Conservation (phyloP, 805 yeast species). For the Starmerella roubikii region DNA sequence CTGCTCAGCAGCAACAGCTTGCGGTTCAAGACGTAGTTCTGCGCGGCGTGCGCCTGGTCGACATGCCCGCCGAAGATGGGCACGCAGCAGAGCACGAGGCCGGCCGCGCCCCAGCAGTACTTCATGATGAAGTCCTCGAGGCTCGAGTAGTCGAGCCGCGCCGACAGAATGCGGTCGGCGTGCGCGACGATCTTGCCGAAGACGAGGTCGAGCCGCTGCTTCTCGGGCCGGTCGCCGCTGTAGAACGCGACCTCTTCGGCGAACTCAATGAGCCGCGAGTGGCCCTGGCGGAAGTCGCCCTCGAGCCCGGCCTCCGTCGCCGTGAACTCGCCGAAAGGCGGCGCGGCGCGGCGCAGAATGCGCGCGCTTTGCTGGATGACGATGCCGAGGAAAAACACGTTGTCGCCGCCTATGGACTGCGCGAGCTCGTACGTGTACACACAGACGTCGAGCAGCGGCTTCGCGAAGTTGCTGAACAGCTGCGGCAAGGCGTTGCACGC, state of each 20-base stretch:
- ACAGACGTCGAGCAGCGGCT: slow-evolving; percentile 67
- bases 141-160: slow-evolving; percentile 62
- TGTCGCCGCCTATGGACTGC: slow-evolving; percentile 41
- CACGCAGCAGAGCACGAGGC: slow-evolving; percentile 70
- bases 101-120: slow-evolving; percentile 94
- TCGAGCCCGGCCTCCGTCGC: slow-evolving; percentile 65
- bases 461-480: slow-evolving; percentile 69
- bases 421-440: slow-evolving; percentile 70
- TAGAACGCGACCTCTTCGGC: slow-evolving; percentile 80
- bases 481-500: slow-evolving; percentile 58
- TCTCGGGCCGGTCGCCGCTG: slow-evolving; percentile 68
- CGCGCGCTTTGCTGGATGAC: slow-evolving; percentile 71
- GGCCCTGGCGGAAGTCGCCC: slow-evolving; percentile 70
- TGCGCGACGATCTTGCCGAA: slow-evolving; percentile 74
- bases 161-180: slow-evolving; percentile 58
- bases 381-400: slow-evolving; percentile 60
- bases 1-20: slow-evolving; percentile 72
- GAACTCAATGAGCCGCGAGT: slow-evolving; percentile 64
- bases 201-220: slow-evolving; percentile 59
- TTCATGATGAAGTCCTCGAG: slow-evolving; percentile 81
- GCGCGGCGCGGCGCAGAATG: slow-evolving; percentile 61
- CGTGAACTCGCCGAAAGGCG: slow-evolving; percentile 75
- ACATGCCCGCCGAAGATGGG: slow-evolving; percentile 55
- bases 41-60: slow-evolving; percentile 10
- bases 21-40: slow-evolving; percentile 65